Evolutionary conservation across 2,329 filamentous ascomycete species (phyloP).

Genomic region (Aspergillus ruber): DNA sequence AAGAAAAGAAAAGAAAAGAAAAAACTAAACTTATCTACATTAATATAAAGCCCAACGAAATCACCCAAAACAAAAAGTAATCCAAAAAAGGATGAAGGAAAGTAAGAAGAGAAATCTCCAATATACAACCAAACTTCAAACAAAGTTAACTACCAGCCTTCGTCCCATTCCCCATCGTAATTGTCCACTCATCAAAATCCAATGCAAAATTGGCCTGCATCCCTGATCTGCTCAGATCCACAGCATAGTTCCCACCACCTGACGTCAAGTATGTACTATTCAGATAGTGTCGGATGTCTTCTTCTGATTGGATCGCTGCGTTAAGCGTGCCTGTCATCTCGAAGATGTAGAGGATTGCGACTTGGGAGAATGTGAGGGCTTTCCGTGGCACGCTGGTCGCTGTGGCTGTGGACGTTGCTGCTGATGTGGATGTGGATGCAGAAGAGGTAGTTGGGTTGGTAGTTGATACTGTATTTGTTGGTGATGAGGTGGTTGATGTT

Average conservation of each 20-base stretch:
- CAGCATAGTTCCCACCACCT: conserved; percentile 12
- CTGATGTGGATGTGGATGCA: background rate
- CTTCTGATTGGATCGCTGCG: conserved; percentile 22
- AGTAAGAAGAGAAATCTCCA: background rate
- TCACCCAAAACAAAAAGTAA: background rate
- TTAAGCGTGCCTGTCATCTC: conserved; percentile 27
- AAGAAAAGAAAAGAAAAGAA: too few relatives aligned
- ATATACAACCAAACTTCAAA: background rate
- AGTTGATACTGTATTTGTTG: conserved; percentile 11
- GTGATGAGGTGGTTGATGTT: conserved; percentile 17
- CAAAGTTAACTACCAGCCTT: conserved; percentile 17
- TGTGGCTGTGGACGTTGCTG: conserved; percentile 3
- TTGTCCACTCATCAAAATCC: conserved; percentile 31
- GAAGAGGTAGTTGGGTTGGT: conserved; percentile 12
- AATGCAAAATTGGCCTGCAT: conserved; percentile 24
- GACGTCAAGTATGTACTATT: conserved; percentile 16
- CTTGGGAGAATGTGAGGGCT: conserved; percentile 29
- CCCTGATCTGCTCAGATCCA: conserved; percentile 15
- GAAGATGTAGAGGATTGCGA: conserved; percentile 38
- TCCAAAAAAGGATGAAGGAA: background rate
- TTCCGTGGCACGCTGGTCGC: conserved; percentile 12
- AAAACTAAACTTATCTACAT: background rate
- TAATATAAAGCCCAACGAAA: background rate
- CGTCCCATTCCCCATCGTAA: conserved; percentile 25
- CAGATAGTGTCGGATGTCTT: conserved; percentile 28